phyloP scores from a whole-genome alignment of 805 yeast genomes.

The Cyberlindnera amylophila region DNA sequence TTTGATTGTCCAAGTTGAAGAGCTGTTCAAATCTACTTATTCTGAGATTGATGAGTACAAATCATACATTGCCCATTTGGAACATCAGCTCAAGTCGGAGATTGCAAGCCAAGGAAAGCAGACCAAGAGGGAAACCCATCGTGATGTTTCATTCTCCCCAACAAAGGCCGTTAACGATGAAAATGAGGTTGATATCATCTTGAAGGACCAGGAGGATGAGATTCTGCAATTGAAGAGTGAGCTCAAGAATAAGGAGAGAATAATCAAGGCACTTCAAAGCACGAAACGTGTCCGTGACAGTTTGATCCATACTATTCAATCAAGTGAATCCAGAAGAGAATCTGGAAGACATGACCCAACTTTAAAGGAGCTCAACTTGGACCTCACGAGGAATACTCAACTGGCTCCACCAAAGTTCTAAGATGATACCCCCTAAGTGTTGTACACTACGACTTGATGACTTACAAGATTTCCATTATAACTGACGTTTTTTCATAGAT shows the following conservation, averaged over 20 bases:
- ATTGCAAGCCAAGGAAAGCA: conserved; percentile 3
- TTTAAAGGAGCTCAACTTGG: conserved; percentile 21
- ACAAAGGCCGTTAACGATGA: conserved; percentile 15
- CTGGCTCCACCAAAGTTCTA: conserved; percentile 6
- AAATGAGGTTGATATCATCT: conserved; percentile 27
- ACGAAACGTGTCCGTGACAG: conserved; percentile 55
- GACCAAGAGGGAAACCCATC: neutral
- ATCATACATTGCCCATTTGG: conserved; percentile 57
- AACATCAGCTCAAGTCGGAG: conserved; percentile 41
- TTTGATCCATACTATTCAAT: conserved; percentile 20
- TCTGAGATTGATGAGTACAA: conserved; percentile 56
- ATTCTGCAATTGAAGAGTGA: conserved; percentile 59
- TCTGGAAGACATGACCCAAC: conserved; percentile 16
- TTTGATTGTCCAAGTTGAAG: conserved; percentile 41
- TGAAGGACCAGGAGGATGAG: conserved; percentile 65
- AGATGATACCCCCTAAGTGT: neutral
- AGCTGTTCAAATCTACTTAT: conserved; percentile 43
- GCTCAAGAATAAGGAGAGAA: conserved; percentile 69
- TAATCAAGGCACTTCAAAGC: conserved; percentile 69
- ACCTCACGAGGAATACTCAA: conserved; percentile 9
- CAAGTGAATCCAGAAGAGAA: conserved; percentile 24
- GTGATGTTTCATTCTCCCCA: conserved; percentile 8
- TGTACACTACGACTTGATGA: neutral
- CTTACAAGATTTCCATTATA: neutral
- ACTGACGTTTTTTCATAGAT: neutral